These are phyloP conservation scores for Pyrenochaeta sp. DNA, from an alignment of 2,329 filamentous ascomycete genomes.

Conservation along the genomic window DNA sequence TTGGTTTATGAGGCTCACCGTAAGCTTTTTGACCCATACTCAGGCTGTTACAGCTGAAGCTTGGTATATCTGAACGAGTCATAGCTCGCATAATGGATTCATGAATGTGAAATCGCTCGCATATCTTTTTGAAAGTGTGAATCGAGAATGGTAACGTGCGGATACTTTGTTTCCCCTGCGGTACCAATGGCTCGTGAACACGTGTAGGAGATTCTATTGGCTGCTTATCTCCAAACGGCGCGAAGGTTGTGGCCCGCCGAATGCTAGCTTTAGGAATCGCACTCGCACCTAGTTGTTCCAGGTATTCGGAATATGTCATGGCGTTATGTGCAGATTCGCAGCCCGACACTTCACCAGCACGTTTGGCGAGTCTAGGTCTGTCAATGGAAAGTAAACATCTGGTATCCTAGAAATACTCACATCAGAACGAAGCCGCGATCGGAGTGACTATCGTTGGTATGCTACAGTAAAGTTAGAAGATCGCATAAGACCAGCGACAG, in stretches of 20 bases:
- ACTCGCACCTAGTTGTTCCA: neutral
- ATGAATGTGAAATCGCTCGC: slow-evolving; percentile 17
- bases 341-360: slow-evolving; percentile 6
- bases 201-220: neutral
- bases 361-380: slow-evolving; percentile 12
- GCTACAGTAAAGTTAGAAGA: neutral
- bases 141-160: slow-evolving; percentile 17
- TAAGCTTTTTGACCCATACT: slow-evolving; percentile 15
- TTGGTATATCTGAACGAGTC: slow-evolving; percentile 21
- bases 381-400: neutral
- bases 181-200: neutral
- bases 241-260: slow-evolving; percentile 11
- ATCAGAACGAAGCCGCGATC: slow-evolving; percentile 18
- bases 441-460: neutral
- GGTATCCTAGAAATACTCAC: slow-evolving; percentile 5
- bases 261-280: neutral
- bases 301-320: slow-evolving; percentile 7
- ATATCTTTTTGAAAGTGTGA: slow-evolving; percentile 16
- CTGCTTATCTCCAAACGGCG: slow-evolving; percentile 12
- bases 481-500: neutral
- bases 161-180: neutral
- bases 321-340: neutral
- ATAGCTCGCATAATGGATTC: slow-evolving; percentile 20
- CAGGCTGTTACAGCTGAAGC: slow-evolving; percentile 15
- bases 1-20: slow-evolving; percentile 6